phyloP scores from a whole-genome alignment of 208 protist species.

The Acanthamoeba culbertsoni region DNA sequence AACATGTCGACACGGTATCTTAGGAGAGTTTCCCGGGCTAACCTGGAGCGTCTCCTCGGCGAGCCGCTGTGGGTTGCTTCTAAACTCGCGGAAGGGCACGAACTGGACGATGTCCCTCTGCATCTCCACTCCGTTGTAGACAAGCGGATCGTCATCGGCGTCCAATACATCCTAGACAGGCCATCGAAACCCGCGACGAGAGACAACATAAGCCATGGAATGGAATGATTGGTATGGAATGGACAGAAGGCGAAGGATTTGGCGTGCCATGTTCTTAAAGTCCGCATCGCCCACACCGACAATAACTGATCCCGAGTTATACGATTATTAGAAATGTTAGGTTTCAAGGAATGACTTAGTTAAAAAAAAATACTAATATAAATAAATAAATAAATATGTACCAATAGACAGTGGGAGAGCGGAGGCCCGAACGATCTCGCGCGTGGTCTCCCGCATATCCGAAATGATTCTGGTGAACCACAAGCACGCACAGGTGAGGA shows the following conservation, averaged over 20 bases:
- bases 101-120: slow-evolving; percentile 75
- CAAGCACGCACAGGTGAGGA: no score
- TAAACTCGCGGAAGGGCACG: slow-evolving; percentile 77
- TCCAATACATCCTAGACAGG: slow-evolving; percentile 53
- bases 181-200: neutral
- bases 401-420: slow-evolving; percentile 48
- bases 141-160: slow-evolving; percentile 64
- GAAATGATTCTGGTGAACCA: slow-evolving; percentile 54
- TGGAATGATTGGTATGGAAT: neutral
- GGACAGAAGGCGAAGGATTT: neutral
- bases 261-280: slow-evolving; percentile 62
- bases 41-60: slow-evolving; percentile 51
- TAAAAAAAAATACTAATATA: no score
- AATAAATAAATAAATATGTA: no score
- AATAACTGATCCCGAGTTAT: slow-evolving; percentile 62
- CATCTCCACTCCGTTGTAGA: slow-evolving; percentile 53
- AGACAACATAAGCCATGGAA: no score
- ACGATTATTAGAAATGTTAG: no score
- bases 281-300: slow-evolving; percentile 65
- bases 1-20: neutral
- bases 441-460: slow-evolving; percentile 62
- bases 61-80: slow-evolving; percentile 39
- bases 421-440: slow-evolving; percentile 54
- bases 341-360: no score
- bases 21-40: neutral